Base-by-base conservation (phyloP, 805 yeast genomes). In the Cyberlindnera euphorbiiphila region DNA sequence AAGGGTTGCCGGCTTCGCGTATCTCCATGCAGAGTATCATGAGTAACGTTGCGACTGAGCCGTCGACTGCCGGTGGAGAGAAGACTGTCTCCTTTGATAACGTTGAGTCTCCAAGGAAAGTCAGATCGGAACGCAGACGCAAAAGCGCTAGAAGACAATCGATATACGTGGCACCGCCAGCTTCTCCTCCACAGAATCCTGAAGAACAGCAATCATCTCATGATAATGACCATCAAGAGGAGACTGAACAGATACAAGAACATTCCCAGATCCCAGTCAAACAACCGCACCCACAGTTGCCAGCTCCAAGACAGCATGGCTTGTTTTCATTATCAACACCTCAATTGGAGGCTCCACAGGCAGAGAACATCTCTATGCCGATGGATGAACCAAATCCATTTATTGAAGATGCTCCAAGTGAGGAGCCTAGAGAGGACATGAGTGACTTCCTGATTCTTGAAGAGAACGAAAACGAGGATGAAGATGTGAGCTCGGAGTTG, bases 111-210 rank as follows among this genome's bases (percentile, higher is more conserved):
- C 60, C 60, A 16, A 42, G 43, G 39, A 48, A 43, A 26, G 14
- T 30, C 0, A 44, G 38, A 29, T 36, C 51, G 9, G 62, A 56
- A 34, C 57, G 60, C 43, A 59, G 62, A 47, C 57, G 68, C 16
- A 66, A 60, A 41, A 61, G 65, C 39, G 56, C 64, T 5, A 55
- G 72, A 47, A 60, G 72, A 44, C 67, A 66, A 38, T 65, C 71
- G 2, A 58, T 66, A 31, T 62, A 62, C 43, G 49, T 62, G 17
- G 59, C 64, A 6, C 57, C 58, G 5, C 44, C 43, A 6, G 34
- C 46, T 9, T 35, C 42, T 1, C 30, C 32, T 2, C 21, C n/a
- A 2, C 17, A 5, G 6, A n/a, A n/a, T n/a, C n/a, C n/a, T n/a
- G n/a, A n/a, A n/a, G n/a, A n/a, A n/a, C 27, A 29, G 18, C 27